Conservation (phyloP, 345 rosid genomes). For the Leavenworthia alabamica region DNA sequence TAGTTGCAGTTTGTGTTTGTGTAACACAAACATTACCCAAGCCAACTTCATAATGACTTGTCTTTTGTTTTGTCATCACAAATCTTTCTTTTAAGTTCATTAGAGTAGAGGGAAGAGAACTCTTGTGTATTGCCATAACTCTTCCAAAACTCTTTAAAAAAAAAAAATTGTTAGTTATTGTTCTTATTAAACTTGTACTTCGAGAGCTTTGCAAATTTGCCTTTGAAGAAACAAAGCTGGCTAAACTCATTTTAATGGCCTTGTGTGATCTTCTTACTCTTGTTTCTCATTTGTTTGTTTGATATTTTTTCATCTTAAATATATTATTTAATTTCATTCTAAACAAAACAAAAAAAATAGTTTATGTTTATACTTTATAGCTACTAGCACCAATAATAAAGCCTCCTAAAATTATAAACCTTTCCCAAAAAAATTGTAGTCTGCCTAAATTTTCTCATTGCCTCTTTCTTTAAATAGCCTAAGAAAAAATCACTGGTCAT, state of each 20-base stretch:
- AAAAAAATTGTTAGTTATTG: conserved; percentile 27
- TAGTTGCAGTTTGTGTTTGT: conserved; percentile 35
- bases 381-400: too few species aligned
- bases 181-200: conserved; percentile 10
- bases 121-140: conserved; percentile 36
- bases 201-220: conserved; percentile 26
- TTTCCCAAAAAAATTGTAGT: conserved; percentile 10
- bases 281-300: conserved; percentile 3
- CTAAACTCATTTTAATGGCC: neutral
- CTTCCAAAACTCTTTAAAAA: conserved; percentile 30
- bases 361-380: too few species aligned
- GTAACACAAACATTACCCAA: conserved; percentile 7
- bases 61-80: conserved; percentile 17
- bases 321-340: too few species aligned
- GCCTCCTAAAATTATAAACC: neutral
- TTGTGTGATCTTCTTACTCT: conserved; percentile 15
- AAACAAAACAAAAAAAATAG: too few species aligned
- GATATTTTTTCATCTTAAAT: too few species aligned
- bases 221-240: conserved; percentile 30
- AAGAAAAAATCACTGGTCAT: conserved; percentile 4
- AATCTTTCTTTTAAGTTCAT: conserved; percentile 10
- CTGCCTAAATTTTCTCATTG: conserved; percentile 15
- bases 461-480: conserved; percentile 5
- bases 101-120: conserved; percentile 32
- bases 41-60: too few species aligned